phyloP scores from a whole-genome alignment of 768 basidiomycete species.

The Podaxis sp. region DNA sequence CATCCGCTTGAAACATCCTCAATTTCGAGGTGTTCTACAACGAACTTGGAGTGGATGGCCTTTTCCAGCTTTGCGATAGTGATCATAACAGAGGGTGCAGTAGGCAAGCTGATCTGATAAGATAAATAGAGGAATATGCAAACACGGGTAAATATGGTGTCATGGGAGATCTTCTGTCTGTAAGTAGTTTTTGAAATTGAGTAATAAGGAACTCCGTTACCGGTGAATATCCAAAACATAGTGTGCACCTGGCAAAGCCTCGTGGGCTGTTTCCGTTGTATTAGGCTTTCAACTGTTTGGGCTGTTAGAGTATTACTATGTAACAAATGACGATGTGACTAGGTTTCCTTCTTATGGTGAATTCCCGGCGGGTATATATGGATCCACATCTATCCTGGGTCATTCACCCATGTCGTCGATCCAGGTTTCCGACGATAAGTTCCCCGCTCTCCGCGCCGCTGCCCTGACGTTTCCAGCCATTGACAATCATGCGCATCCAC shows the following conservation, averaged over 20 bases:
- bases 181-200: neutral
- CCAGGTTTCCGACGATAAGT: constrained; percentile 15
- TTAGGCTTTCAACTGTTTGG: too few species aligned
- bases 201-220: neutral
- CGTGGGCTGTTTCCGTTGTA: too few species aligned
- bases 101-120: constrained; percentile 22
- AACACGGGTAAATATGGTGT: neutral
- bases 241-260: too few species aligned
- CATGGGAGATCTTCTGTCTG: neutral
- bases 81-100: constrained; percentile 46
- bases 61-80: constrained; percentile 54
- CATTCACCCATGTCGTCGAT: constrained; percentile 4
- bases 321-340: neutral
- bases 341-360: constrained; percentile 3
- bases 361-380: neutral
- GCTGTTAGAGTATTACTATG: too few species aligned
- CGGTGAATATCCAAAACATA: neutral
- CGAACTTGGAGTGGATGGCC: constrained; percentile 62
- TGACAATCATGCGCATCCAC: constrained; percentile 80
- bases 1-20: constrained; percentile 80
- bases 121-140: constrained; percentile 15
- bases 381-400: neutral
- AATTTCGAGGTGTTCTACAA: constrained; percentile 68
- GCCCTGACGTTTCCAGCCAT: constrained; percentile 52
- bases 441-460: constrained; percentile 26